Evolutionary conservation across 257 asterid genomes (phyloP), one percentile per base, ranked within the genome.

Genomic region (Sherardia arvensis): DNA sequence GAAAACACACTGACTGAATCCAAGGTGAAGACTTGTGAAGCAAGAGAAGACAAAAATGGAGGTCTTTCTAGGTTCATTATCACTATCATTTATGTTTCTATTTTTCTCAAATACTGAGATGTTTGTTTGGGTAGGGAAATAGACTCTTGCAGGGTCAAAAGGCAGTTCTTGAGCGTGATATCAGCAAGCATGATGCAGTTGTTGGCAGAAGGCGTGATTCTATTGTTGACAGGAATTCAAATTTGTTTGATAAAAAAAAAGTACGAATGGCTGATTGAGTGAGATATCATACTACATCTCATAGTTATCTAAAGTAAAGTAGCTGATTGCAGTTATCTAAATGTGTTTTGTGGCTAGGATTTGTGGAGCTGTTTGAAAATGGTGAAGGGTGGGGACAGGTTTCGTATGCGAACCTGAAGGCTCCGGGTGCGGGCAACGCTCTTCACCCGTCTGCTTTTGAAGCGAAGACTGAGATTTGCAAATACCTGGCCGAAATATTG

Each of bases 1-100:
- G 97, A 77, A 93, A 89, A 75, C 97, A 93, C n/a, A 65, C 75
- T 93, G 72, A 82, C 81, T 25, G 99, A 89, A 69, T 84, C 73
- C 77, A 92, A 92, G 86, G 87, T 87, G 70, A 87, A 81, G 85
- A 92, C 81, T n/a, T 74, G 77, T 79, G 33, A 77, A 89, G 53
- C 99, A 92, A 79, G 99, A 89, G 78, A 90, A 86, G 82, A 93
- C 95, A 70, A 93, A 87, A 70, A 94, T 93, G 66, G 97, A 93
- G 99, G 99, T 92, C 59, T 69, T 53, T 17, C 60, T 29, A 32
- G 64, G 51, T 64, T 61, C 27, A 57, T 53, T 77, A 33, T 47
- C 51, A 60, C 66, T 69, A n/a, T n/a, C n/a, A n/a, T 34, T 33
- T 21, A 29, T 25, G 40, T n/a, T 62, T 43, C 21, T 15, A 23